Evolutionary conservation across 352 stramenopile species (phyloP).

Genomic region (Pythium dissotocum): DNA sequence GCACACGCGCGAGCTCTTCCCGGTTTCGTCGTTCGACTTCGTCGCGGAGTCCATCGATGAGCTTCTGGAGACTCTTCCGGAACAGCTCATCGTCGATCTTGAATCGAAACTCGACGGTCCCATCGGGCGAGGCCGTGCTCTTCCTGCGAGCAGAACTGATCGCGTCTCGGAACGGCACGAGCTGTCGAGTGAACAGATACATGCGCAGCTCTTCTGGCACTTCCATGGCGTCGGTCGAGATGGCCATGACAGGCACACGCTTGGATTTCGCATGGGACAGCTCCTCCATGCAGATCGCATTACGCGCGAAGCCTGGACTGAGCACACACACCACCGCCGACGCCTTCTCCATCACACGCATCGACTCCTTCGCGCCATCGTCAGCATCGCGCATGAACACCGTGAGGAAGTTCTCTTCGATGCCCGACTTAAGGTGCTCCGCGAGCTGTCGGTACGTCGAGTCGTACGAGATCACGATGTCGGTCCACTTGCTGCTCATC

Average conservation of each 20-base stretch:
- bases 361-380: conserved; percentile 47
- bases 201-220: conserved; percentile 75
- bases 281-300: conserved; percentile 75
- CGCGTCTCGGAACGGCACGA: conserved; percentile 69
- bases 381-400: conserved; percentile 61
- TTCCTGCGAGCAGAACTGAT: conserved; percentile 29
- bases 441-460: conserved; percentile 63
- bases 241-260: conserved; percentile 68
- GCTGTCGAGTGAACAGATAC: conserved; percentile 78
- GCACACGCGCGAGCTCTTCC: not conserved
- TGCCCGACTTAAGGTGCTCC: conserved; percentile 53
- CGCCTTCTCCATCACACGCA: conserved; percentile 59
- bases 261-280: conserved; percentile 71
- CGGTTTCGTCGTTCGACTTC: conserved; percentile 72
- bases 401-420: conserved; percentile 77
- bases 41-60: conserved; percentile 75
- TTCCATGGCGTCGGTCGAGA: conserved; percentile 58
- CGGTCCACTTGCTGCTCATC: conserved; percentile 56
- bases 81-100: conserved; percentile 70
- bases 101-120: conserved; percentile 41
- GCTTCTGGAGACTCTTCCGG: conserved; percentile 52
- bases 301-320: conserved; percentile 64
- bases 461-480: conserved; percentile 83
- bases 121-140: conserved; percentile 21
- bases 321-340: conserved; percentile 75